These are phyloP conservation scores for Nitzschia putrida DNA, from an alignment of 108 stramenopile species.

Conservation along the genomic window DNA sequence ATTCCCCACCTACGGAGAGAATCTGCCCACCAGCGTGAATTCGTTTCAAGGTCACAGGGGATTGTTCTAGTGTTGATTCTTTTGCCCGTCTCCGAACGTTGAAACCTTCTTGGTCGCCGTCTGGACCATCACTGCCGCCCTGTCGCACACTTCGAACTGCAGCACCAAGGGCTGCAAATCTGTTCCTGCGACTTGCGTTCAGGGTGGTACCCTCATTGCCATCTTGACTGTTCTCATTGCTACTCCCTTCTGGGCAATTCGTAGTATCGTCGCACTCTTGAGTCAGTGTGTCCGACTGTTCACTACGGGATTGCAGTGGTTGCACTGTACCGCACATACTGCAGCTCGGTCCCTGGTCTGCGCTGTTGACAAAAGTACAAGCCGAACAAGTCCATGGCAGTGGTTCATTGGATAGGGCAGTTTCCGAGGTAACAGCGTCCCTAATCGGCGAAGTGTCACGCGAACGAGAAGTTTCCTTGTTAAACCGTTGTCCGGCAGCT, in stretches of 20 bases:
- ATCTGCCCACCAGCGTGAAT: constrained; percentile 6
- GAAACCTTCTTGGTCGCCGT: constrained; percentile 17
- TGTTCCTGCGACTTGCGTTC: not conserved
- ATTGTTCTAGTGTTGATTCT: constrained; percentile 15
- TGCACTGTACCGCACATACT: constrained; percentile 20
- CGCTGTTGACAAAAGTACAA: constrained; percentile 28
- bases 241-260: not conserved
- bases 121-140: constrained; percentile 1
- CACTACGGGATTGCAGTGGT: no score
- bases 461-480: not conserved
- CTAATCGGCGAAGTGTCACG: not conserved
- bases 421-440: not conserved
- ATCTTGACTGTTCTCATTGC: no score
- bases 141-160: constrained; percentile 19
- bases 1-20: not conserved
- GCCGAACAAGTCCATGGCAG: constrained; percentile 19
- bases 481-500: not conserved
- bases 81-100: constrained; percentile 23
- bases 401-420: not conserved
- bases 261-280: no score
- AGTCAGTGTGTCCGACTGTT: no score
- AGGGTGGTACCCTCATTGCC: no score
- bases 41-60: constrained; percentile 16
- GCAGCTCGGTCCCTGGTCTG: constrained; percentile 1
- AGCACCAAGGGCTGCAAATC: constrained; percentile 15